Evolutionary conservation across 2,329 filamentous ascomycete species (phyloP).

Genomic region (Metarhizium sp.): DNA sequence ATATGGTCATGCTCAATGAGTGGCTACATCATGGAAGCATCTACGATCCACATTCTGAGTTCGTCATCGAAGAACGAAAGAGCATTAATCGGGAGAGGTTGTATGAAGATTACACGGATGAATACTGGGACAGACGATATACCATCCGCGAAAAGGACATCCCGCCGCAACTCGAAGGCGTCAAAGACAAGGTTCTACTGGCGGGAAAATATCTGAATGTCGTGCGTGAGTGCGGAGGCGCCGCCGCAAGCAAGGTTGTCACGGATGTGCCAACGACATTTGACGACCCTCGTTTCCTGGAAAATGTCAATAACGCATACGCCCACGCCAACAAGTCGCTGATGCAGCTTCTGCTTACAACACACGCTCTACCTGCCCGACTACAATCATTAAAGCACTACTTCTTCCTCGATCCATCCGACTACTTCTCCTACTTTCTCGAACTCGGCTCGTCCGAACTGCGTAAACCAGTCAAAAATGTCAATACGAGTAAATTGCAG

Average conservation of each 20-base stretch:
- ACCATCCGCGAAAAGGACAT: conserved; percentile 87
- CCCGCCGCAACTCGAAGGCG: conserved; percentile 79
- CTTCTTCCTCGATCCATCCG: conserved; percentile 95
- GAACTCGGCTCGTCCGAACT: conserved; percentile 85
- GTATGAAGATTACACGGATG: conserved; percentile 95
- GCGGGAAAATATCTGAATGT: conserved; percentile 98
- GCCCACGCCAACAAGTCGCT: conserved; percentile 92
- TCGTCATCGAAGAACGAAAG: conserved; percentile 90
- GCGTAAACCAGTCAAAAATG: conserved; percentile 75
- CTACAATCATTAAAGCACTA: conserved; percentile 94
- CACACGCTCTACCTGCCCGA: conserved; percentile 79
- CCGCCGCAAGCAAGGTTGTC: conserved; percentile 83
- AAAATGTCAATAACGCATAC: conserved; percentile 93
- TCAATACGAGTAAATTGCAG: conserved; percentile 90
- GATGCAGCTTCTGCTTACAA: conserved; percentile 82
- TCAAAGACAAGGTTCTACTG: conserved; percentile 89
- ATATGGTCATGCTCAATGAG: conserved; percentile 97
- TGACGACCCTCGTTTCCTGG: conserved; percentile 82
- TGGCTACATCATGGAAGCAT: conserved; percentile 97
- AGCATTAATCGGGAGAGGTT: conserved; percentile 85
- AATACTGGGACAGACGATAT: conserved; percentile 98
- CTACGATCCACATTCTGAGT: conserved; percentile 87
- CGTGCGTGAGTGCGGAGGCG: conserved; percentile 90
- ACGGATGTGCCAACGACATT: conserved; percentile 86
- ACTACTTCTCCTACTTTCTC: conserved; percentile 97